These are phyloP conservation scores for Xerocomus brunneocitrinus DNA, from an alignment of 768 basidiomycete species.

Conservation along the genomic window DNA sequence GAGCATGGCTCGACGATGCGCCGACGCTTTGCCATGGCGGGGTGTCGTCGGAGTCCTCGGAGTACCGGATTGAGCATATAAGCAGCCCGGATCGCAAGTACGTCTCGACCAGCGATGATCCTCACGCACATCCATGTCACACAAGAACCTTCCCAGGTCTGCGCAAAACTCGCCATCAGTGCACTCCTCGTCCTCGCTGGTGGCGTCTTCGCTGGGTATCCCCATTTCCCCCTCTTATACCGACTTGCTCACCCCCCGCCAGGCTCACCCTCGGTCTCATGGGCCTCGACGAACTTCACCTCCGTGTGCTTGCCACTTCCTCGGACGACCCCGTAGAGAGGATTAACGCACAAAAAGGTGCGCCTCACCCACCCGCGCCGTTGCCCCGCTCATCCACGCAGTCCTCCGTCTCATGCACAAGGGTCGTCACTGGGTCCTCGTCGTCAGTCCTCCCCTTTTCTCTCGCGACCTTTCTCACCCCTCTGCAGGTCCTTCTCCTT, in stretches of 20 bases:
- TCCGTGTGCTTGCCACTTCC: slow-evolving; percentile 78
- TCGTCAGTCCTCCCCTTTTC: slow-evolving; percentile 43
- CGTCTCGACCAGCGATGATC: slow-evolving; percentile 11
- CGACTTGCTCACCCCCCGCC: not conserved
- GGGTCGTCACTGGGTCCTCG: slow-evolving; percentile 91
- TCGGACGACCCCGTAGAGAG: slow-evolving; percentile 71
- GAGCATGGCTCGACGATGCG: slow-evolving; percentile 52
- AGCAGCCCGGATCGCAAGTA: not conserved
- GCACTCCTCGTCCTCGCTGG: slow-evolving; percentile 71
- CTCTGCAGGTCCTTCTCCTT: slow-evolving; percentile 70
- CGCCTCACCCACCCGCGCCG: not conserved
- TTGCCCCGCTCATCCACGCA: slow-evolving; percentile 19
- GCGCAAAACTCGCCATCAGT: slow-evolving; percentile 66
- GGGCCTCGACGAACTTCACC: slow-evolving; percentile 89
- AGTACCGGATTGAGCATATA: not conserved
- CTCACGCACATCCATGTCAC: not conserved
- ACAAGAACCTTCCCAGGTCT: slow-evolving; percentile 56
- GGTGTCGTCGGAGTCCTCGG: not conserved
- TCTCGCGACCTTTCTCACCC: slow-evolving; percentile 1
- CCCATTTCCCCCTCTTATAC: slow-evolving; percentile 14
- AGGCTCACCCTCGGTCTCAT: slow-evolving; percentile 89
- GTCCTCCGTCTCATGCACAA: slow-evolving; percentile 53
- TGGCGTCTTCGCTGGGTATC: slow-evolving; percentile 88
- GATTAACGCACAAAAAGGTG: slow-evolving; percentile 67
- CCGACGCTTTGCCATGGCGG: not conserved